A percentile compares a stretch with the other conserved stretches of the same genome.
Evolutionary conservation across 139 green algal species (phyloP).

Genomic region (Nannochloris sp.): DNA sequence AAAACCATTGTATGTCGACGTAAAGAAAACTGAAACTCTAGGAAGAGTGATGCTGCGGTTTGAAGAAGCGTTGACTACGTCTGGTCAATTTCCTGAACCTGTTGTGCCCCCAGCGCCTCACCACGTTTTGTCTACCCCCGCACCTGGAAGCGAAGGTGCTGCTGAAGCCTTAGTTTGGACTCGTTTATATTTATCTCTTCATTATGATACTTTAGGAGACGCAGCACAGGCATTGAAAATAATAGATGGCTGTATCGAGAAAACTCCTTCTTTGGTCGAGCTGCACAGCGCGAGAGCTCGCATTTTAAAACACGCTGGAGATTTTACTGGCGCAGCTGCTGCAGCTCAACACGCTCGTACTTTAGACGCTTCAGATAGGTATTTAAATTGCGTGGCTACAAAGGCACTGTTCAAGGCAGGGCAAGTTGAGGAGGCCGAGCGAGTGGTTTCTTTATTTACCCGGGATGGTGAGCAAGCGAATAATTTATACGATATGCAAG

Average conservation of each 20-base stretch:
- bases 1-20: conserved; percentile 67
- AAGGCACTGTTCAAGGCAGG: conserved; percentile 60
- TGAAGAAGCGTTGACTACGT: conserved; percentile 6
- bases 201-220: conserved; percentile 58
- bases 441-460: conserved; percentile 79
- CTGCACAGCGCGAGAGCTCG: conserved; percentile 39
- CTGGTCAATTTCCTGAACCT: conserved; percentile 4
- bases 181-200: conserved; percentile 71
- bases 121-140: background rate
- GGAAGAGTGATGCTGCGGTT: conserved; percentile 29
- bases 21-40: conserved; percentile 12
- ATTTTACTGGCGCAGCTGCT: conserved; percentile 46
- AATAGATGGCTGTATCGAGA: conserved; percentile 52
- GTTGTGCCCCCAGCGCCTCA: background rate
- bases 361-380: conserved; percentile 88
- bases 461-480: conserved; percentile 76
- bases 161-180: conserved; percentile 59
- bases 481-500: conserved; percentile 93
- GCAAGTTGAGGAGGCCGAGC: conserved; percentile 59
- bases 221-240: conserved; percentile 54
- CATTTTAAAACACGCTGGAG: conserved; percentile 18
- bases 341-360: conserved; percentile 58
- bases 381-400: conserved; percentile 80
- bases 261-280: conserved; percentile 70
- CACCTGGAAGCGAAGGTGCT: background rate